Base-by-base conservation (phyloP, 2,329 filamentous ascomycete genomes). In the Lasiodiplodia gonubiensis region DNA sequence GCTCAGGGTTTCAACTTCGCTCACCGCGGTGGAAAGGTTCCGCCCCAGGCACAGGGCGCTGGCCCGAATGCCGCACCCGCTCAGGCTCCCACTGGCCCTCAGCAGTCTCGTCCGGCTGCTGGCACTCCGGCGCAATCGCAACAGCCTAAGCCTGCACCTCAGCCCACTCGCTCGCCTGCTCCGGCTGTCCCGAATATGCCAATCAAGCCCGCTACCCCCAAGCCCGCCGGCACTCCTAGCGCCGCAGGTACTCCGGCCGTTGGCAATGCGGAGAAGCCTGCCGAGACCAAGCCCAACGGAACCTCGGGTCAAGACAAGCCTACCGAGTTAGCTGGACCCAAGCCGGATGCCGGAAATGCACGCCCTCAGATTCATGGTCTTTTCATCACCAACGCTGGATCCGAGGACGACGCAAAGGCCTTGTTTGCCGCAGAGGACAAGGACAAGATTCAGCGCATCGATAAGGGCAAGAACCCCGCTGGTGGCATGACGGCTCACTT, bases 1-100 rank as follows among this genome's bases (percentile, higher is more conserved):
- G 95, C 95, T 25, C 95, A 99, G 77, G 95, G 95, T 51, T 99
- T 99, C 87, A 99, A 99, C 86, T 99, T 99, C 79, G 93, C 95
- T 27, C 95, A 99, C 79, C 91, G 95, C 73, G 92, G 92, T 70
- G 90, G 92, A 67, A 98, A 98, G 84, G 79, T 68, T 30, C 69
- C 76, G 35, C 72, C 75, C 21, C 79, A 80, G 65, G 23, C 35
- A 5, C 49, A 71, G 49, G 68, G 74, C 61, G 51, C 72, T 73
- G 61, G 74, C 74, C 71, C 71, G 70, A 72, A 69, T 70, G 49
- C 70, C 67, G 65, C 68, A 70, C 52, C 75, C 71, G 67, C 72
- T 25, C 69, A 68, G 55, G 65, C 71, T 54, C 46, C 65, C 11
- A 48, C 33, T 21, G 65, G 54, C 27, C 33, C 65, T 61, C 76